phyloP scores from a whole-genome alignment of 2,329 filamentous ascomycete species.

The Colletotrichum lindemuthianum region DNA sequence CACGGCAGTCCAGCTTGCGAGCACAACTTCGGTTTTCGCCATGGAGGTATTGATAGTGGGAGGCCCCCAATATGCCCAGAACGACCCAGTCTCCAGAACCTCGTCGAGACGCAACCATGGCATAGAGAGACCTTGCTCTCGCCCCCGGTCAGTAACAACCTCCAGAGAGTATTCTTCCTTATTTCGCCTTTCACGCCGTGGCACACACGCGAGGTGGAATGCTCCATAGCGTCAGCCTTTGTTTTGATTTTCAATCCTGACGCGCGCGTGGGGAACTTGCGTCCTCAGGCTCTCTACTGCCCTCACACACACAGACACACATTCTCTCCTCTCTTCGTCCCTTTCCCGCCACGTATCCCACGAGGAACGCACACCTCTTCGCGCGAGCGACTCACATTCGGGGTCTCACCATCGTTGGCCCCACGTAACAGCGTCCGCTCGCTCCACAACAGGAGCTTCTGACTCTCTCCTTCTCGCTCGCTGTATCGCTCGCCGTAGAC shows the following conservation, averaged over 20 bases:
- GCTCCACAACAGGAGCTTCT: background rate
- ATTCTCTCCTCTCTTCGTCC: constrained; percentile 5
- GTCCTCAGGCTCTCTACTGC: background rate
- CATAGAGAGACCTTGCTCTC: too few species aligned
- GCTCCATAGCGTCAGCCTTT: constrained; percentile 4
- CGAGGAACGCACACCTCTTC: constrained; percentile 30
- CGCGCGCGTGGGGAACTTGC: constrained; percentile 13
- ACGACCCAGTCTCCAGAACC: background rate
- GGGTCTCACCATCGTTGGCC: constrained; percentile 20
- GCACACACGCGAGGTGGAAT: constrained; percentile 21
- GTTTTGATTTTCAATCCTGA: constrained; percentile 12
- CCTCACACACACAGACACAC: background rate
- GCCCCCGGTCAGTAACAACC: background rate
- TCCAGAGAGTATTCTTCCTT: constrained; percentile 9
- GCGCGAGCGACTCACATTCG: constrained; percentile 16
- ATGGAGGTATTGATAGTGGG: too few species aligned
- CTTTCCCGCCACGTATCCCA: constrained; percentile 22
- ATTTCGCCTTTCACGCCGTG: constrained; percentile 4
- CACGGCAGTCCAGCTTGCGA: too few species aligned
- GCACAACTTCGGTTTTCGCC: too few species aligned
- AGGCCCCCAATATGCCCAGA: too few species aligned
- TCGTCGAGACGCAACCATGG: too few species aligned
- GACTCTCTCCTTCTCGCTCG: background rate
- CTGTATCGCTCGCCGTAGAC: background rate
- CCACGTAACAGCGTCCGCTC: constrained; percentile 22